phyloP scores from a whole-genome alignment of 306 rosid species.

The Senna tora region DNA sequence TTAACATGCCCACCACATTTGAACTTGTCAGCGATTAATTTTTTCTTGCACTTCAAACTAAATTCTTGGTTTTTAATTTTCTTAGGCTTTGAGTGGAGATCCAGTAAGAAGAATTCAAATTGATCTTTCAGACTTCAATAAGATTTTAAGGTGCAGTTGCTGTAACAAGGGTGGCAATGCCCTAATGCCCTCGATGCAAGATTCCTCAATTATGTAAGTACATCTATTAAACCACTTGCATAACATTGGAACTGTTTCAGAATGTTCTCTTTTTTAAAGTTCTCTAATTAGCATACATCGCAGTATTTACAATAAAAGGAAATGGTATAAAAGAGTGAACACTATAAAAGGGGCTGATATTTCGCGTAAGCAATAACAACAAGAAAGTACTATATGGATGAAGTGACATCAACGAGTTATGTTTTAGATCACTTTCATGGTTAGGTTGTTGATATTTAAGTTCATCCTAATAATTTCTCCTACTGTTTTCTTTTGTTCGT shows the following conservation, averaged over 20 bases:
- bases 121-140: constrained; percentile 79
- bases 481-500: too few relatives aligned
- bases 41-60: constrained; percentile 26
- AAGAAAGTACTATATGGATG: too few relatives aligned
- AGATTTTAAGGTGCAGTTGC: constrained; percentile 72
- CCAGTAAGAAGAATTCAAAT: constrained; percentile 89
- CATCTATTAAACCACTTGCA: constrained; percentile 6
- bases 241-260: constrained; percentile 3
- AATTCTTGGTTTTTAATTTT: constrained; percentile 33
- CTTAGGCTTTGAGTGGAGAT: constrained; percentile 83
- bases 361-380: not conserved
- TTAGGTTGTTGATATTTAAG: too few relatives aligned
- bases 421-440: too few relatives aligned
- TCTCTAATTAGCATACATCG: not conserved
- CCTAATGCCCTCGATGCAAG: constrained; percentile 72
- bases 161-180: constrained; percentile 63
- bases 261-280: not conserved
- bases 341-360: not conserved
- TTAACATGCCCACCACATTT: constrained; percentile 12
- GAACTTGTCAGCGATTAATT: not conserved
- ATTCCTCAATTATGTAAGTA: constrained; percentile 88
- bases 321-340: not conserved
- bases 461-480: too few relatives aligned
- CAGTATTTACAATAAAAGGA: not conserved
- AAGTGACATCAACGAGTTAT: too few relatives aligned